These are phyloP conservation scores for Corymbia maculata DNA, from an alignment of 345 rosid genomes.

Conservation along the genomic window DNA sequence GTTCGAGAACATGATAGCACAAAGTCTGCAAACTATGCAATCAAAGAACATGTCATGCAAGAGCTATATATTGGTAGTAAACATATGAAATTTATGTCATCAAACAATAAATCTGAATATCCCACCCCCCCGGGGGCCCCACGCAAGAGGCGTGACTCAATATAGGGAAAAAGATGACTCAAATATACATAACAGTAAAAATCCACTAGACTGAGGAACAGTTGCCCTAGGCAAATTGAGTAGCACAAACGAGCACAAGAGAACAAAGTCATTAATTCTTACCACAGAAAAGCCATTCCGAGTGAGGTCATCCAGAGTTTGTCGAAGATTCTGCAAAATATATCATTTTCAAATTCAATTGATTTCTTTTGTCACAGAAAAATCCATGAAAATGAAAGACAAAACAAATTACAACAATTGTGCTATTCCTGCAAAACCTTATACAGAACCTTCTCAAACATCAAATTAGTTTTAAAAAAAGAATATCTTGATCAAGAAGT, in stretches of 20 bases:
- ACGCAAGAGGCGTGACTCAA: background rate
- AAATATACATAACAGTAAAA: background rate
- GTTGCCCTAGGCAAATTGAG: background rate
- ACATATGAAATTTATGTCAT: background rate
- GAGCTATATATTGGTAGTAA: background rate
- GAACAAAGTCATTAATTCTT: slow-evolving; percentile 8
- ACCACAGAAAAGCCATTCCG: slow-evolving; percentile 88
- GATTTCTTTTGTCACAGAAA: background rate
- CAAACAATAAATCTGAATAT: background rate
- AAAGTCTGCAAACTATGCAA: background rate
- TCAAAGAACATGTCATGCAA: background rate
- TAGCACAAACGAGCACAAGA: background rate
- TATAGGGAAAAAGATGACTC: background rate
- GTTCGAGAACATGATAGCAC: background rate
- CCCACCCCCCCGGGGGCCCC: background rate
- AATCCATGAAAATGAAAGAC: background rate
- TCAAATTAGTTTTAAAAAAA: background rate
- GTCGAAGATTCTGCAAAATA: slow-evolving; percentile 82
- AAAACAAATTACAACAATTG: background rate
- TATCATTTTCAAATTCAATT: background rate
- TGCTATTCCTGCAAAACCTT: background rate
- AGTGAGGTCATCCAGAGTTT: slow-evolving; percentile 94
- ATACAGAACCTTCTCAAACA: background rate
- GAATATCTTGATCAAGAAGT: background rate
- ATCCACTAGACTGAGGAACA: background rate